Percentiles rank a stretch among this genome's conserved stretches.
These are phyloP conservation scores for Rhodotorula sp. DNA, from an alignment of 1,284 basidiomycete species.

Conservation along the genomic window DNA sequence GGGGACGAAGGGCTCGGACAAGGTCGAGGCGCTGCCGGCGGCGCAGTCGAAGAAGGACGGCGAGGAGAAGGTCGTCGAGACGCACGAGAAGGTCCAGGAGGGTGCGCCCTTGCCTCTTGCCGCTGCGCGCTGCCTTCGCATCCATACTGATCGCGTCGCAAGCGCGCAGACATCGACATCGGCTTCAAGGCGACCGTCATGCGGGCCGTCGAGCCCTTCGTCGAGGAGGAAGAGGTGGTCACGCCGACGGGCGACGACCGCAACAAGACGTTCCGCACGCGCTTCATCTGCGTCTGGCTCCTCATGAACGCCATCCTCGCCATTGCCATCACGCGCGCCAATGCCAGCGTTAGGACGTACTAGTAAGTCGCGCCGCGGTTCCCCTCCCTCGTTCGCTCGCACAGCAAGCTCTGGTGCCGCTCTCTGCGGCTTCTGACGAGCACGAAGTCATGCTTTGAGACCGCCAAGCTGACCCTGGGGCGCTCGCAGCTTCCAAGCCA, in stretches of 20 bases:
- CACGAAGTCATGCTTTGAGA: no score
- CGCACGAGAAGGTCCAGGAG: slow-evolving; percentile 62
- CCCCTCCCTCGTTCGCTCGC: no score
- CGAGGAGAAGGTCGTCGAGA: slow-evolving; percentile 75
- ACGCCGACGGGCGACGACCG: slow-evolving; percentile 80
- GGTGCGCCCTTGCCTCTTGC: slow-evolving; percentile 47
- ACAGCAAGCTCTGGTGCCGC: not conserved
- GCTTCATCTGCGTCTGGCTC: slow-evolving; percentile 64
- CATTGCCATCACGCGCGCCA: slow-evolving; percentile 34
- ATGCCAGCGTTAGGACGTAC: slow-evolving; percentile 45
- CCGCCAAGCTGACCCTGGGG: no score
- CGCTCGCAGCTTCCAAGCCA: slow-evolving; percentile 62
- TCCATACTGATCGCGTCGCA: not conserved
- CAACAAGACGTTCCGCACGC: slow-evolving; percentile 90
- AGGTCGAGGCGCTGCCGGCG: slow-evolving; percentile 89
- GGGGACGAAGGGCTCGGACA: slow-evolving; percentile 96
- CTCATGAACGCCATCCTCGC: slow-evolving; percentile 64
- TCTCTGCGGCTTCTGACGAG: no score
- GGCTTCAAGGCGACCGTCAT: slow-evolving; percentile 91
- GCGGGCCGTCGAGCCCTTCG: slow-evolving; percentile 81
- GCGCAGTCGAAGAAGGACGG: slow-evolving; percentile 72
- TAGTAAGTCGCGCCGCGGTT: slow-evolving; percentile 53
- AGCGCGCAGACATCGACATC: slow-evolving; percentile 84
- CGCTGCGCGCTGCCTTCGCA: not conserved
- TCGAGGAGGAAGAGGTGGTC: slow-evolving; percentile 68